Percentiles rank a stretch among this genome's conserved stretches.
Conservation (phyloP, 495 filamentous ascomycete genomes). For the Penicillium chermesinum region DNA sequence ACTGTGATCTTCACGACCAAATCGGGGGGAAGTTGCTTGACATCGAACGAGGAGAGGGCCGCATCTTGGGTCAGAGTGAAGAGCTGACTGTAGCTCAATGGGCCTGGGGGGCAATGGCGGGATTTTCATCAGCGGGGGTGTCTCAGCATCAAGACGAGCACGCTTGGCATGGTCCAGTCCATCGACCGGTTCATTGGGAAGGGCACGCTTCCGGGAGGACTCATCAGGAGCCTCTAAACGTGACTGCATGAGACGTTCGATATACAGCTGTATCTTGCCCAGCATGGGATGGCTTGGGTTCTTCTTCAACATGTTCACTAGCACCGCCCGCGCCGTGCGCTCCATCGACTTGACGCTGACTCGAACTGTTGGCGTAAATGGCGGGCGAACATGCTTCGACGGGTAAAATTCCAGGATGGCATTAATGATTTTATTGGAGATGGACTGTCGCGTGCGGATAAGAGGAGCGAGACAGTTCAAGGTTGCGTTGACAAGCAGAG, state of each 20-base stretch:
- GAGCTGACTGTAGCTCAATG: slow-evolving; percentile 68
- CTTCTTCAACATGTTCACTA: slow-evolving; percentile 76
- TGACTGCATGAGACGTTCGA: slow-evolving; percentile 70
- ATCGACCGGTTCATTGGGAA: slow-evolving; percentile 61
- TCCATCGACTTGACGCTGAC: slow-evolving; percentile 90
- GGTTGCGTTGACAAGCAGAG: slow-evolving; percentile 85
- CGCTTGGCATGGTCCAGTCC: slow-evolving; percentile 66
- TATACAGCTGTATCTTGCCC: slow-evolving; percentile 71
- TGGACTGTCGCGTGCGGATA: slow-evolving; percentile 70
- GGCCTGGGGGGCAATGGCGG: slow-evolving; percentile 67
- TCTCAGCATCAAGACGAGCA: slow-evolving; percentile 56
- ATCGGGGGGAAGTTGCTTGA: slow-evolving; percentile 65
- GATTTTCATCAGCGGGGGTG: slow-evolving; percentile 48
- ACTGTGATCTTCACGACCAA: slow-evolving; percentile 73
- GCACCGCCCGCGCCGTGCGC: slow-evolving; percentile 76
- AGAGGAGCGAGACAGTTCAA: slow-evolving; percentile 79
- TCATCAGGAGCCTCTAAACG: slow-evolving; percentile 69
- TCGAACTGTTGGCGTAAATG: slow-evolving; percentile 70
- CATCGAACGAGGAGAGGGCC: slow-evolving; percentile 73
- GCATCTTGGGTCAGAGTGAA: slow-evolving; percentile 77
- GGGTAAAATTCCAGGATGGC: slow-evolving; percentile 90
- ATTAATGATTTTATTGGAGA: slow-evolving; percentile 78
- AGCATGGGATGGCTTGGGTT: slow-evolving; percentile 64
- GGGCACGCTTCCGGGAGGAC: slow-evolving; percentile 66
- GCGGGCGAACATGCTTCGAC: slow-evolving; percentile 65